These are phyloP conservation scores for Microthyrium microscopicum DNA, from an alignment of 2,329 filamentous ascomycete genomes.

Conservation along the genomic window DNA sequence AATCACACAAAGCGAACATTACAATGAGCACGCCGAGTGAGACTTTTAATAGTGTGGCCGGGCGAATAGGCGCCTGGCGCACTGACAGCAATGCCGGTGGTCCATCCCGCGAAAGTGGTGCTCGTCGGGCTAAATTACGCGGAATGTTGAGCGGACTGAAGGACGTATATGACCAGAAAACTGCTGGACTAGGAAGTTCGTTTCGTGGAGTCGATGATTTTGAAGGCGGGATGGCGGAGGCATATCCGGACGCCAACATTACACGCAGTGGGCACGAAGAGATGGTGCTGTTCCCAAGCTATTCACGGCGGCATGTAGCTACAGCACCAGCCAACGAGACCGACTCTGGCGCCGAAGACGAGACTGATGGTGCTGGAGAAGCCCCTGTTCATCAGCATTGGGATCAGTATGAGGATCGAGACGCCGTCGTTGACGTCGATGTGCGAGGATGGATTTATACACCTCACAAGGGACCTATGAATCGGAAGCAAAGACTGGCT, in stretches of 20 bases:
- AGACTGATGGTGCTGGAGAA: slow-evolving; percentile 27
- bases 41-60: too few relatives aligned
- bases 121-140: slow-evolving; percentile 62
- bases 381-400: slow-evolving; percentile 54
- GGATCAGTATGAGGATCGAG: slow-evolving; percentile 64
- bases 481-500: slow-evolving; percentile 68
- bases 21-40: background rate
- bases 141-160: slow-evolving; percentile 55
- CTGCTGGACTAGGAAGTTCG: slow-evolving; percentile 29
- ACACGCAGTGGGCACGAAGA: slow-evolving; percentile 68
- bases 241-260: slow-evolving; percentile 75
- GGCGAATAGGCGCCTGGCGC: too few relatives aligned
- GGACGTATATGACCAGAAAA: slow-evolving; percentile 46
- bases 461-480: slow-evolving; percentile 71
- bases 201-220: slow-evolving; percentile 27
- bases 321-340: slow-evolving; percentile 17
- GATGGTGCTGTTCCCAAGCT: slow-evolving; percentile 90
- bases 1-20: background rate
- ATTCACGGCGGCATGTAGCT: slow-evolving; percentile 54
- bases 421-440: slow-evolving; percentile 82
- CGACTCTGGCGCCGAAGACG: slow-evolving; percentile 23
- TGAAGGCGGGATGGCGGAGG: slow-evolving; percentile 45
- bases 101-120: slow-evolving; percentile 42
- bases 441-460: slow-evolving; percentile 91
- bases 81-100: too few relatives aligned